phyloP scores from a whole-genome alignment of 176 grass and related monocot genomes.

The Oryza longistaminata region DNA sequence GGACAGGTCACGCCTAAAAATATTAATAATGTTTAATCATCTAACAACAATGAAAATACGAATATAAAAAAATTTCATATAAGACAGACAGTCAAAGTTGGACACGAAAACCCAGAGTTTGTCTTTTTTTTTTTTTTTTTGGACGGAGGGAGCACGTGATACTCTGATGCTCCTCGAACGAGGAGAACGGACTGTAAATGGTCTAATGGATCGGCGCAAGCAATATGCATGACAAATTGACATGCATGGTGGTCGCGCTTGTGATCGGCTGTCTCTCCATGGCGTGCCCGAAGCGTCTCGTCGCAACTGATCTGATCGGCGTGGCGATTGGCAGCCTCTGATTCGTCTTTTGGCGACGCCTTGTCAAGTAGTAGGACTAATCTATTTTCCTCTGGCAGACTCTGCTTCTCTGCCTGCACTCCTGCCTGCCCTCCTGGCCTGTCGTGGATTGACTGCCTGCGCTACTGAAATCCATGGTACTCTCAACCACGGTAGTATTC shows the following conservation, averaged over 20 bases:
- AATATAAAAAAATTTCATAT: too few species aligned
- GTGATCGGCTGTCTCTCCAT: neutral
- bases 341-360: conserved; percentile 17
- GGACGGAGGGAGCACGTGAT: too few species aligned
- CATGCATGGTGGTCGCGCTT: neutral
- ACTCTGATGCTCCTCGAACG: too few species aligned
- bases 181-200: too few species aligned
- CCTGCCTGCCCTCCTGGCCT: neutral
- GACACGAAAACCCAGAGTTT: too few species aligned
- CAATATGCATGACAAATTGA: neutral
- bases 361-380: neutral
- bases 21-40: too few species aligned
- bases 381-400: conserved; percentile 2
- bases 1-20: too few species aligned
- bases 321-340: conserved; percentile 2
- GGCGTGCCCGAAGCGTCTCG: neutral
- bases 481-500: neutral
- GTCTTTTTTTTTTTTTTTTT: too few species aligned
- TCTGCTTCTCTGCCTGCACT: neutral
- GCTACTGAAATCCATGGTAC: neutral
- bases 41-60: too few species aligned
- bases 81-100: too few species aligned
- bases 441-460: neutral
- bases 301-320: neutral
- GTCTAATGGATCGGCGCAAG: neutral